A percentile compares a stretch with the other conserved stretches of the same genome.
Evolutionary conservation across 495 filamentous ascomycete species (phyloP).

Genomic region (Xylaria castorea): DNA sequence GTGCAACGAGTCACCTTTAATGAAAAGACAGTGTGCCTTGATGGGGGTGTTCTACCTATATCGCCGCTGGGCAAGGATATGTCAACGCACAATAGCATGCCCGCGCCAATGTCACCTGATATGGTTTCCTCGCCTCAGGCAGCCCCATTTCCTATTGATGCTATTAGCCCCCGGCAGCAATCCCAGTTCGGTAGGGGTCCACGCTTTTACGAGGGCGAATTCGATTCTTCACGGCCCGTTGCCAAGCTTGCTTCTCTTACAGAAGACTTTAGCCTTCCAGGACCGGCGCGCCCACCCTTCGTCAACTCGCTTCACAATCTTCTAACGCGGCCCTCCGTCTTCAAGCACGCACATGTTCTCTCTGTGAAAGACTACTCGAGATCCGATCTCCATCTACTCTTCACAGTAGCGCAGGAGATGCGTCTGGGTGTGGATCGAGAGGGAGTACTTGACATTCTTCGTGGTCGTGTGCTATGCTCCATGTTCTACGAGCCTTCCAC

Average conservation of each 20-base stretch:
- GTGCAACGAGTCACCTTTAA: conserved; percentile 83
- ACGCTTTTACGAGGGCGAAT: conserved; percentile 33
- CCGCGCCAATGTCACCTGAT: conserved; percentile 60
- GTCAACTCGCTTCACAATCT: conserved; percentile 64
- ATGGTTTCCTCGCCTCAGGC: conserved; percentile 55
- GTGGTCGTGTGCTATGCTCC: conserved; percentile 82
- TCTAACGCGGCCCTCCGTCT: conserved; percentile 74
- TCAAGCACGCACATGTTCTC: conserved; percentile 85
- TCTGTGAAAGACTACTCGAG: conserved; percentile 90
- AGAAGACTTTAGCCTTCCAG: conserved; percentile 62
- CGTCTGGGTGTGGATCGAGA: conserved; percentile 88
- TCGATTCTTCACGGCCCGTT: conserved; percentile 31
- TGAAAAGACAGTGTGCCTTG: conserved; percentile 76
- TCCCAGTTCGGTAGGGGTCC: conserved; percentile 44
- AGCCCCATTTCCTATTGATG: conserved; percentile 49
- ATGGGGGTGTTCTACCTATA: conserved; percentile 67
- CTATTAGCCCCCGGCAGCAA: conserved; percentile 52
- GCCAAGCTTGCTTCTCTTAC: conserved; percentile 36
- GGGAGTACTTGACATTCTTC: conserved; percentile 85
- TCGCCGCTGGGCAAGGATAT: conserved; percentile 72
- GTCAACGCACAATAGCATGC: conserved; percentile 70
- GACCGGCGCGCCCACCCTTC: conserved; percentile 47
- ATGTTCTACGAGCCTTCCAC: conserved; percentile 99
- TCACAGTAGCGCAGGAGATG: conserved; percentile 97
- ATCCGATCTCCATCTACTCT: conserved; percentile 86